Evolutionary conservation across 2,329 filamentous ascomycete species (phyloP).

Genomic region (Alternaria ethzedia): DNA sequence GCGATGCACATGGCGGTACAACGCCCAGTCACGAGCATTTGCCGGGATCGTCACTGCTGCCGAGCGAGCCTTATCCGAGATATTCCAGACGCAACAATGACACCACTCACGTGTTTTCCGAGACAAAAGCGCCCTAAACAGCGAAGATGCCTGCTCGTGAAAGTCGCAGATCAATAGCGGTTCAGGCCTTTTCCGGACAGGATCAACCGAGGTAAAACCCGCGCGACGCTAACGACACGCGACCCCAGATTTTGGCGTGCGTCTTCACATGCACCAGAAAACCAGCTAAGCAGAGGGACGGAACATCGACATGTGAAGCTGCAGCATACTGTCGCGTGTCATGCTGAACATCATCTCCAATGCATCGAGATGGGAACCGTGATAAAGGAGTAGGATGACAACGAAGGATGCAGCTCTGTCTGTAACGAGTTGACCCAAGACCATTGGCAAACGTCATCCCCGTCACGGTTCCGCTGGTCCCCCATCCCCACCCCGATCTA

Average conservation of each 20-base stretch:
- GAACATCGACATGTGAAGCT: constrained; percentile 39
- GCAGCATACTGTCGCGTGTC: constrained; percentile 28
- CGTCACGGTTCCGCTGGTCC: constrained; percentile 33
- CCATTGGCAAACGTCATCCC: constrained; percentile 47
- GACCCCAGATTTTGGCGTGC: constrained; percentile 20
- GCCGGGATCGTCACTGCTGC: constrained; percentile 1
- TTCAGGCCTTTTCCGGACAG: constrained; percentile 19
- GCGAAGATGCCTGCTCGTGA: constrained; percentile 7
- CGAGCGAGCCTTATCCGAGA: background rate
- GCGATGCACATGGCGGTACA: background rate
- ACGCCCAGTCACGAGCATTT: background rate
- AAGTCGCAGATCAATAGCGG: constrained; percentile 9
- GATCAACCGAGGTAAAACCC: constrained; percentile 20
- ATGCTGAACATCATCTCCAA: background rate
- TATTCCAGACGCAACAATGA: constrained; percentile 6
- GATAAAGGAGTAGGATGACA: background rate
- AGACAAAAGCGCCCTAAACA: background rate
- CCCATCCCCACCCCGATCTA: constrained; percentile 30
- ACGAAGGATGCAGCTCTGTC: constrained; percentile 1
- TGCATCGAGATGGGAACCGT: background rate
- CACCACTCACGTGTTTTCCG: constrained; percentile 4
- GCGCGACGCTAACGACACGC: constrained; percentile 10
- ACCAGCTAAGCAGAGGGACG: constrained; percentile 12
- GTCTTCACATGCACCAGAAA: constrained; percentile 39
- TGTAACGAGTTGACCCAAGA: constrained; percentile 20